A percentile compares a stretch with the other conserved stretches of the same genome.
These are phyloP conservation scores for Leccinellum luteum DNA, from an alignment of 768 basidiomycete species.

Conservation along the genomic window DNA sequence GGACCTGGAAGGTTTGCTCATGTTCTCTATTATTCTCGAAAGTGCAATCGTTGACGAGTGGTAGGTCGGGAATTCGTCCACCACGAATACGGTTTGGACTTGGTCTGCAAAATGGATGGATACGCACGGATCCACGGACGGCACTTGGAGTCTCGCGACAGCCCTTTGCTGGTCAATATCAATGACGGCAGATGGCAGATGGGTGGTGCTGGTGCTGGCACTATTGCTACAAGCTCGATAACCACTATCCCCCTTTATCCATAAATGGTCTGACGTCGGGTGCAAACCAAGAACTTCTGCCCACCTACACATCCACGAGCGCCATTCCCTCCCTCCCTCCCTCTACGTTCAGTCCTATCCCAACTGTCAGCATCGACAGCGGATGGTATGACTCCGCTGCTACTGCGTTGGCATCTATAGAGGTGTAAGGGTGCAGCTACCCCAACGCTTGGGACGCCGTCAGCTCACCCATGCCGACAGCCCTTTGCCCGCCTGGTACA, in stretches of 20 bases:
- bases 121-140: conserved; percentile 68
- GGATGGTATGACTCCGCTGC: conserved; percentile 61
- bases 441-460: conserved; percentile 64
- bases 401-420: conserved; percentile 51
- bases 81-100: conserved; percentile 58
- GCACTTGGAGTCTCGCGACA: conserved; percentile 44
- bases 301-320: conserved; percentile 65
- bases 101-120: conserved; percentile 72
- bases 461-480: conserved; percentile 44
- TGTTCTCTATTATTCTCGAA: not conserved
- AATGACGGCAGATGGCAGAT: conserved; percentile 71
- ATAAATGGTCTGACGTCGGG: conserved; percentile 43
- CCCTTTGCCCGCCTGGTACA: conserved; percentile 36
- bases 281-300: conserved; percentile 40
- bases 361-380: conserved; percentile 42
- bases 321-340: conserved; percentile 54
- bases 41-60: not conserved
- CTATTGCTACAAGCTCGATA: conserved; percentile 41
- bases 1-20: conserved; percentile 66
- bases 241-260: conserved; percentile 52
- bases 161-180: conserved; percentile 52
- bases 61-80: conserved; percentile 57
- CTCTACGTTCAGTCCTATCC: conserved; percentile 47
- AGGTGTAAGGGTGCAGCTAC: conserved; percentile 63
- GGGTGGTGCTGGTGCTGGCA: conserved; percentile 56